Base-by-base conservation (phyloP, 768 basidiomycete genomes). In the Austroboletus eburneus region DNA sequence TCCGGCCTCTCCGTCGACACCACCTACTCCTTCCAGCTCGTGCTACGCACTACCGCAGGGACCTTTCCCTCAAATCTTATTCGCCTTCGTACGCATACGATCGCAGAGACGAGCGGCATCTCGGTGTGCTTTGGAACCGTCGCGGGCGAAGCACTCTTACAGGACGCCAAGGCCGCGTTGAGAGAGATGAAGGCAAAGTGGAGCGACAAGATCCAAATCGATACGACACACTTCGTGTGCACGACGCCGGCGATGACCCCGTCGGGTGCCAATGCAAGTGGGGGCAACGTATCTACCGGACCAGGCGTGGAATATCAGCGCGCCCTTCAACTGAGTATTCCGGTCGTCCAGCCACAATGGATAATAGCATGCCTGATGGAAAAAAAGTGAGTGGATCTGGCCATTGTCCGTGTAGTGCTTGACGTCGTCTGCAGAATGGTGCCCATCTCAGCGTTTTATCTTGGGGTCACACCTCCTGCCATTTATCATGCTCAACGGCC, bases 141-240 rank as follows among this genome's bases (percentile, higher is more conserved):
- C 2, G 78, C 88, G 49, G 92, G 96, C 54, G 65, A 71, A 1
- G 76, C 80, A 4, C 61, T 94, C 47, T 73, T 95, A 46, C 85
- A 89, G 59, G 83, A 92, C 51, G 83, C 87, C 25, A 91, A 90
- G 65, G 63, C 80, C 45, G 90, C 91, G 8, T 67, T 99, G 43
- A 63, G 76, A 38, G 83, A 88, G 57, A 96, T 98, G 87, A 78
- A 76, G 34, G 95, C 91, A 0, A 86, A 86, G 54, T 93, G 87
- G 85, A 89, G 83, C 58, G 87, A 94, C 54, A 87, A 82, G 59
- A 93, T 99, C 33, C 90, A 94, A 70, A 94, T 98, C 48, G 95
- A 99, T 62, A 98, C 95, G 9, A 97, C 94, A 0, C 95, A 99
- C 66, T 99, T 96, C 55, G 93, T 97, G 34, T 95, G 93, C 62